Conservation (phyloP, 495 filamentous ascomycete species). For the Hapsidospora chrysogenum region DNA sequence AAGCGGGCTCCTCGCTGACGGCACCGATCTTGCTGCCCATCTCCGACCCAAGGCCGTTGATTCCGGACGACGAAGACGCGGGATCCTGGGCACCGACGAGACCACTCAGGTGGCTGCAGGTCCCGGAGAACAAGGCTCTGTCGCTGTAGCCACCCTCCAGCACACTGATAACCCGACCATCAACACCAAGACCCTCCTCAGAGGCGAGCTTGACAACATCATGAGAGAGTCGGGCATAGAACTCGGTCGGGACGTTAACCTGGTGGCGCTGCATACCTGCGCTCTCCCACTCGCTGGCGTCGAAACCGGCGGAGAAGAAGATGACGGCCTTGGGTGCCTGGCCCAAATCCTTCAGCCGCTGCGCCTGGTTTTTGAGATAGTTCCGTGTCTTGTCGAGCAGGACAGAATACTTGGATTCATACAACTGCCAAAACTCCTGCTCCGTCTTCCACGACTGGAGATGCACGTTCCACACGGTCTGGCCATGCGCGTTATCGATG, state of each 20-base stretch:
- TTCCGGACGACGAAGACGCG: slow-evolving; percentile 2
- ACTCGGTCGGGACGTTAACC: slow-evolving; percentile 89
- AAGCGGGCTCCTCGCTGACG: slow-evolving; percentile 9
- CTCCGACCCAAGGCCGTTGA: slow-evolving; percentile 30
- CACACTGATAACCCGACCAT: slow-evolving; percentile 79
- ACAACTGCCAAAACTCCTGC: slow-evolving; percentile 75
- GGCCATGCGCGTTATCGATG: slow-evolving; percentile 78
- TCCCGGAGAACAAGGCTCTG: slow-evolving; percentile 69
- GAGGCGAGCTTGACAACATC: slow-evolving; percentile 71
- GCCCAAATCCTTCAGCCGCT: slow-evolving; percentile 33
- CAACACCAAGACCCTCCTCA: slow-evolving; percentile 59
- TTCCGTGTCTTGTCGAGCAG: slow-evolving; percentile 64
- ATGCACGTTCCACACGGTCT: slow-evolving; percentile 94
- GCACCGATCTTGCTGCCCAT: slow-evolving; percentile 29
- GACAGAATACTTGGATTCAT: slow-evolving; percentile 54
- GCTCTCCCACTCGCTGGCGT: slow-evolving; percentile 91
- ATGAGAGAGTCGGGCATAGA: slow-evolving; percentile 78
- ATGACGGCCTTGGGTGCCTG: slow-evolving; percentile 62
- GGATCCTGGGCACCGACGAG: slow-evolving; percentile 38
- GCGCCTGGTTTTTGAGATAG: slow-evolving; percentile 54
- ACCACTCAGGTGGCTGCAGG: slow-evolving; percentile 75
- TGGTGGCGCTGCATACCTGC: slow-evolving; percentile 84
- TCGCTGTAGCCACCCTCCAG: slow-evolving; percentile 94
- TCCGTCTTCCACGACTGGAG: slow-evolving; percentile 69
- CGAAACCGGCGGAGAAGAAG: slow-evolving; percentile 90